These are phyloP conservation scores for Xylariaceae sp. DNA, from an alignment of 2,329 filamentous ascomycete species.

Conservation along the genomic window DNA sequence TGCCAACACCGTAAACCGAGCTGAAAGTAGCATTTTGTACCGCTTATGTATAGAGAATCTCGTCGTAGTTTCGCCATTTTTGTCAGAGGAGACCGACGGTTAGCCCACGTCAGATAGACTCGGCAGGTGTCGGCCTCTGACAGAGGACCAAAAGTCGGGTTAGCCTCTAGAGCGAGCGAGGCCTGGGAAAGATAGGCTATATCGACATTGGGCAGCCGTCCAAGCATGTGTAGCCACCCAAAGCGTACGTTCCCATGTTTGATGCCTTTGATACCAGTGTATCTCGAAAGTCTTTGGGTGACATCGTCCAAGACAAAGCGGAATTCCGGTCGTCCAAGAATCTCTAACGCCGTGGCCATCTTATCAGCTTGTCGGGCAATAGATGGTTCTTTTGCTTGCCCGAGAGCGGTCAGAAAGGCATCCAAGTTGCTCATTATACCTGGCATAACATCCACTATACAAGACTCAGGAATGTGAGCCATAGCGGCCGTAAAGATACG, in stretches of 20 bases:
- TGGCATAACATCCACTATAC: constrained; percentile 14
- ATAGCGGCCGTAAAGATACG: constrained; percentile 25
- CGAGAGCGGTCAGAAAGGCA: constrained; percentile 17
- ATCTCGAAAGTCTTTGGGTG: constrained; percentile 17
- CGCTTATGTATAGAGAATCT: background rate
- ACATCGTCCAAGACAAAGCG: constrained; percentile 21
- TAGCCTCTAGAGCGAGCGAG: constrained; percentile 25
- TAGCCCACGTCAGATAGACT: constrained; percentile 24
- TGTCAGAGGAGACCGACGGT: constrained; percentile 16
- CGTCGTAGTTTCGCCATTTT: constrained; percentile 5
- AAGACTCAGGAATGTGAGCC: constrained; percentile 18
- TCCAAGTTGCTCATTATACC: constrained; percentile 25
- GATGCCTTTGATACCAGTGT: constrained; percentile 5
- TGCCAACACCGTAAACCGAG: constrained; percentile 22
- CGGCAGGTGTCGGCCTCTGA: constrained; percentile 22
- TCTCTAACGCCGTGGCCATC: constrained; percentile 21
- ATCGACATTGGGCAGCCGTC: constrained; percentile 24
- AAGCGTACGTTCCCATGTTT: constrained; percentile 20
- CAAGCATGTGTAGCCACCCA: constrained; percentile 28
- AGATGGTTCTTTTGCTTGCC: background rate
- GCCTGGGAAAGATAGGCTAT: constrained; percentile 18
- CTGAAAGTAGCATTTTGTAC: constrained; percentile 9
- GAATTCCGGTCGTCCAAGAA: constrained; percentile 17
- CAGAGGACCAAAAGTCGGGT: constrained; percentile 14
- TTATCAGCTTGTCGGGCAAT: constrained; percentile 24